Evolutionary conservation across 768 basidiomycete species (phyloP).

Genomic region (Calvatia gigantea): DNA sequence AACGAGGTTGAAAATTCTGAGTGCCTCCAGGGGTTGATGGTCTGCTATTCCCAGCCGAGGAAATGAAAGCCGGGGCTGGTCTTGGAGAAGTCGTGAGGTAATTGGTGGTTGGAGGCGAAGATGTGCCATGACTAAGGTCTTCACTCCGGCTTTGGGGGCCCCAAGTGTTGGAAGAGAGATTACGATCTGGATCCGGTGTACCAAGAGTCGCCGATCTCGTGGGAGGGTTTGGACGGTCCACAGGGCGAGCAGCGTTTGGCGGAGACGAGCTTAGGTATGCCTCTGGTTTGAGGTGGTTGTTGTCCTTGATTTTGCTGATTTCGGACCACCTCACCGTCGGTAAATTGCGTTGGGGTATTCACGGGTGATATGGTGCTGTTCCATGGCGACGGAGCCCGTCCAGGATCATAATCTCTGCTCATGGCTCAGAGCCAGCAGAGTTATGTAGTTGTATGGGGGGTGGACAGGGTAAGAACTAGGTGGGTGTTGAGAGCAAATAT

Average conservation of each 20-base stretch:
- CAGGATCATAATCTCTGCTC: constrained; percentile 36
- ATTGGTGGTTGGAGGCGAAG: constrained; percentile 21
- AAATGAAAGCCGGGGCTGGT: constrained; percentile 43
- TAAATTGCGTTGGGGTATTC: constrained; percentile 6
- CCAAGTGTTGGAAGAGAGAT: constrained; percentile 33
- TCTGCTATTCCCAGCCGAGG: constrained; percentile 36
- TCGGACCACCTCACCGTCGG: constrained; percentile 19
- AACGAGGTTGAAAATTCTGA: constrained; percentile 42
- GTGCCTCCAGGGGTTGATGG: constrained; percentile 58
- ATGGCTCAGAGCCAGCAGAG: constrained; percentile 20
- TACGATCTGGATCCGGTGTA: constrained; percentile 51
- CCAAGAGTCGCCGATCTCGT: constrained; percentile 64
- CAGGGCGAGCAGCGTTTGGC: constrained; percentile 30
- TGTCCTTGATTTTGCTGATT: constrained; percentile 17
- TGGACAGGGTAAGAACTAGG: background rate
- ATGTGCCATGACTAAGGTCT: constrained; percentile 59
- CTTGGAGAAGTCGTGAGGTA: constrained; percentile 33
- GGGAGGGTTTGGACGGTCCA: constrained; percentile 54
- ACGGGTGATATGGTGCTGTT: constrained; percentile 12
- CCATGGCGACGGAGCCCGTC: constrained; percentile 29
- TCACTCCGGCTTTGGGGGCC: constrained; percentile 61
- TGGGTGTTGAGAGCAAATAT: constrained; percentile 8
- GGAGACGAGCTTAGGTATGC: constrained; percentile 34
- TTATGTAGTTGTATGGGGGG: background rate
- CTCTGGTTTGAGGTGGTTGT: constrained; percentile 14